A percentile compares a stretch with the other conserved stretches of the same genome.
phyloP scores from a whole-genome alignment of 177 flowering plant species.

The Vitis hybrid region DNA sequence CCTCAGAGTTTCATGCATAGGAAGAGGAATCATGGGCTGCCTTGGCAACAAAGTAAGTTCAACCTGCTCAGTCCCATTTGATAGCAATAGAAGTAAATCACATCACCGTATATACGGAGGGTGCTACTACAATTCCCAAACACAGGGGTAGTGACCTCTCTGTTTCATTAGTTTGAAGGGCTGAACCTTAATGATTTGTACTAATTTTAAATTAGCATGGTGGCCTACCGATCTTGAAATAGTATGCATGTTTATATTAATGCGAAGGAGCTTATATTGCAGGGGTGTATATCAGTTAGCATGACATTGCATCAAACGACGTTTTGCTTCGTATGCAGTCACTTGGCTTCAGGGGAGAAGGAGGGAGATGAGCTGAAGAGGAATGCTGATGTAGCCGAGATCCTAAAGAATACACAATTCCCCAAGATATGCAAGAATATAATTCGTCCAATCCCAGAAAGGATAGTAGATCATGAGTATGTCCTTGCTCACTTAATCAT shows the following conservation, averaged over 20 bases:
- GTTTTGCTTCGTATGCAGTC: constrained; percentile 82
- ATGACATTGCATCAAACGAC: constrained; percentile 77
- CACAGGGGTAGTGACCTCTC: too few species aligned
- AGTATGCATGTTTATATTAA: neutral
- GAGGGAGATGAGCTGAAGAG: constrained; percentile 81
- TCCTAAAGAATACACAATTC: constrained; percentile 62
- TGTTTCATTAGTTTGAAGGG: too few species aligned
- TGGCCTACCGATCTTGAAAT: too few species aligned
- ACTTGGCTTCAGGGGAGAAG: constrained; percentile 89
- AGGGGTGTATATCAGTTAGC: constrained; percentile 90
- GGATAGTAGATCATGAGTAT: constrained; percentile 78
- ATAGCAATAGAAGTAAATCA: too few species aligned
- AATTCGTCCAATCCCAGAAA: constrained; percentile 51
- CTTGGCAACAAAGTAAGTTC: constrained; percentile 82
- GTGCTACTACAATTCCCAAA: too few species aligned
- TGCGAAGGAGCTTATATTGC: constrained; percentile 8
- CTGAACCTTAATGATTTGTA: neutral
- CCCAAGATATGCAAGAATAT: constrained; percentile 64
- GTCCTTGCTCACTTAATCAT: constrained; percentile 13
- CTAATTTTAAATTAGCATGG: neutral
- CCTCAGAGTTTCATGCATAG: constrained; percentile 64
- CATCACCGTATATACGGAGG: too few species aligned
- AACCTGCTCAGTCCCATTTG: neutral
- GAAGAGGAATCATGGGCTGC: constrained; percentile 91
- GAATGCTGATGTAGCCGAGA: constrained; percentile 74